These are phyloP conservation scores for Cyberlindnera maclurae DNA, from an alignment of 805 yeast genomes.

Conservation along the genomic window DNA sequence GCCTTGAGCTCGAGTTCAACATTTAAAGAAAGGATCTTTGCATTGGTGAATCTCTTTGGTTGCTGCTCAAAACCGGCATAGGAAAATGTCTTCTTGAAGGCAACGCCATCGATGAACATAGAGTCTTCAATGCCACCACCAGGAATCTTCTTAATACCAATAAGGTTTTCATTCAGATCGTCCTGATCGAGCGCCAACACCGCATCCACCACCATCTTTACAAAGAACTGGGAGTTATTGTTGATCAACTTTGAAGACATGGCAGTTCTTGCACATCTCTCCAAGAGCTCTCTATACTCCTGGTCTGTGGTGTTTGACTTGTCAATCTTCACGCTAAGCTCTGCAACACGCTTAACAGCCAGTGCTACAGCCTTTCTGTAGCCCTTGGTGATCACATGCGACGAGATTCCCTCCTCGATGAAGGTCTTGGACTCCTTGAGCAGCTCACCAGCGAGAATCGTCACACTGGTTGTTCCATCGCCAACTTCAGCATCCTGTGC, in stretches of 20 bases:
- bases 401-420: constrained; percentile 93
- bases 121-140: constrained; percentile 98
- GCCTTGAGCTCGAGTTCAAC: constrained; percentile 96
- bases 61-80: constrained; percentile 99
- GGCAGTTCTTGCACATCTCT: constrained; percentile 93
- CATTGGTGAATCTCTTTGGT: constrained; percentile 76
- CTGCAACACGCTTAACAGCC: constrained; percentile 67
- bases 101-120: constrained; percentile 84
- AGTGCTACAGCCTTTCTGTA: constrained; percentile 73
- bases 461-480: constrained; percentile 96
- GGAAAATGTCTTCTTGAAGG: constrained; percentile 93
- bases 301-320: constrained; percentile 34
- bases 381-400: constrained; percentile 84
- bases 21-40: constrained; percentile 78
- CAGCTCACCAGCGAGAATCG: constrained; percentile 90
- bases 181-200: constrained; percentile 79
- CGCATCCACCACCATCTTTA: constrained; percentile 95
- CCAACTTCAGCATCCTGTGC: constrained; percentile 99
- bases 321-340: constrained; percentile 67
- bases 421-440: constrained; percentile 84
- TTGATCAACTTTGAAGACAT: constrained; percentile 93
- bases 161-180: constrained; percentile 80
- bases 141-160: constrained; percentile 90
- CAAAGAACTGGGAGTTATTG: constrained; percentile 81
- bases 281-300: constrained; percentile 68